Evolutionary conservation across 805 yeast species (phyloP).

Genomic region (Kodamaea jinghongensis): DNA sequence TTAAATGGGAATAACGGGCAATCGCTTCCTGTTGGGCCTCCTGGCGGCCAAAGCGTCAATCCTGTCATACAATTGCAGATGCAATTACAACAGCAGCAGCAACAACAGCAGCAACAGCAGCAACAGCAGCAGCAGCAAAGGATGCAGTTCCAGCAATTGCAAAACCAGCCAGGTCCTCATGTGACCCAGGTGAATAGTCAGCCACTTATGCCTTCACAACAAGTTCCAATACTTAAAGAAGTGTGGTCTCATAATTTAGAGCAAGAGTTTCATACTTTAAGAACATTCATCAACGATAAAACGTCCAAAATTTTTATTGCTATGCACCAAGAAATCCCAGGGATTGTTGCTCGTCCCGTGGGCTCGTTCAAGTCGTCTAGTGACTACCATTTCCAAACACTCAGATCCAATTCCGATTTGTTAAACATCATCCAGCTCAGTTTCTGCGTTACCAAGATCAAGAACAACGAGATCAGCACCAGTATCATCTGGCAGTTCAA

Average conservation of each 20-base stretch:
- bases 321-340: slow-evolving; percentile 91
- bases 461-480: slow-evolving; percentile 50
- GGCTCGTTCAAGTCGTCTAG: slow-evolving; percentile 86
- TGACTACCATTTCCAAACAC: slow-evolving; percentile 94
- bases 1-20: slow-evolving; percentile 25
- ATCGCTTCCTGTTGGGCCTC: too few species aligned
- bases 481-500: slow-evolving; percentile 94
- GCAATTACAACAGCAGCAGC: slow-evolving; percentile 26
- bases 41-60: slow-evolving; percentile 12
- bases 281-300: slow-evolving; percentile 55
- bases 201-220: slow-evolving; percentile 16
- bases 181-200: slow-evolving; percentile 14
- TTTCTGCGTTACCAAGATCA: slow-evolving; percentile 38
- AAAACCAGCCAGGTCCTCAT: slow-evolving; percentile 14
- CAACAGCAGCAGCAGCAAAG: slow-evolving; percentile 23
- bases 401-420: slow-evolving; percentile 87
- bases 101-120: slow-evolving; percentile 16
- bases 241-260: slow-evolving; percentile 74
- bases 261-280: slow-evolving; percentile 59
- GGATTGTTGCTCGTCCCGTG: slow-evolving; percentile 92
- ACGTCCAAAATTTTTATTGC: slow-evolving; percentile 50
- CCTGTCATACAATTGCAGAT: slow-evolving; percentile 33
- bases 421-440: slow-evolving; percentile 77
- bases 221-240: slow-evolving; percentile 58
- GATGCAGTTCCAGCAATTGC: slow-evolving; percentile 16